Evolutionary conservation across 495 filamentous ascomycete genomes (phyloP), one percentile per base, ranked within the genome.

Genomic region (Thermochaetoides thermophila): DNA sequence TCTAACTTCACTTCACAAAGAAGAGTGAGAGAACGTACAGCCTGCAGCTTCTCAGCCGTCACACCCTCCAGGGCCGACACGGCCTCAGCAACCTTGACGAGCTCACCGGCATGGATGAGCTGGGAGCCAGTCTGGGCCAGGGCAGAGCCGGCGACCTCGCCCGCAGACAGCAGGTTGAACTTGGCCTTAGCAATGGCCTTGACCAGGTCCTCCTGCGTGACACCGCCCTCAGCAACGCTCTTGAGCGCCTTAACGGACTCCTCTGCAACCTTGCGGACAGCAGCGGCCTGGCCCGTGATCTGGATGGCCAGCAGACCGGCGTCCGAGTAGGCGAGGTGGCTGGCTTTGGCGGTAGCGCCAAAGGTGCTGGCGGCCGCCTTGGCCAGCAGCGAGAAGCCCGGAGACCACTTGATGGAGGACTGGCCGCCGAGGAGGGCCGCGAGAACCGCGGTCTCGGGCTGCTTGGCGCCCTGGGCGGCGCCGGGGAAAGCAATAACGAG

Each of bases 131-230:
- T 57, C 39, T 58, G 55, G 30, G 73, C 60, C 38, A 69, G 69
- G 23, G 80, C 81, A 29, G 77, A 68, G 44, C 83, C 83, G 40
- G 76, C 66, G 46, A 69, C 71, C 65, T 95, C 79, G 30, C 78
- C 84, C 25, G 70, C 73, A 52, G 93, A 84, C 26, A 96, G 66
- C 29, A 85, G 81, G 51, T 77, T 73, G 66, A 94, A 99, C 63
- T 94, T 96, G 42, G 91, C 87, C 47, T 81, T 70, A 14, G 89
- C 84, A 49, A 78, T 69, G 27, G 89, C 89, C 69, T 95, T 96
- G 55, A 78, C 73, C 53, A 96, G 63, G 23, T 84, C 78, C 55
- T 99, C 91, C 44, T 77, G 73, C 50, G 69, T 66, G 37, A 91
- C 65, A 39, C 76, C 62, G 35, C 83, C 82, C 31, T 70, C 71